Conservation (phyloP, 768 basidiomycete species). For the Tulasnella sp. region DNA sequence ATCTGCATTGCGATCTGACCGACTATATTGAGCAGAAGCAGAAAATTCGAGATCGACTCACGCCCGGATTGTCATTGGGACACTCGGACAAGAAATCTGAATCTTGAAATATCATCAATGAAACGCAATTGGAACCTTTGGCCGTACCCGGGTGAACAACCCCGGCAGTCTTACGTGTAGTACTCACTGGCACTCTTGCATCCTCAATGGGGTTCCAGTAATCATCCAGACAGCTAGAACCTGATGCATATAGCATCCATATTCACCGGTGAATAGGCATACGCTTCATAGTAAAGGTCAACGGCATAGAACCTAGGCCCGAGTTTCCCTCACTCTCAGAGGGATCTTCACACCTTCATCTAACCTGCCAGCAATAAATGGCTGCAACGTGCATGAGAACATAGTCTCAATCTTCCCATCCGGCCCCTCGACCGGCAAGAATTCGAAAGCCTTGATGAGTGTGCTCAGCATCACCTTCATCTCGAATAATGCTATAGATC, state of each 20-base stretch:
- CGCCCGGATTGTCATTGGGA: conserved; percentile 73
- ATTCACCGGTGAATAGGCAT: too few species aligned
- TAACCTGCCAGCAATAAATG: conserved; percentile 13
- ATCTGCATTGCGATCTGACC: too few species aligned
- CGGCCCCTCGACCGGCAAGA: conserved; percentile 26
- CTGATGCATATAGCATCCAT: too few species aligned
- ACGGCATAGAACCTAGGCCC: too few species aligned
- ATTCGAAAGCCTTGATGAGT: conserved; percentile 31
- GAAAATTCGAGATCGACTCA: conserved; percentile 67
- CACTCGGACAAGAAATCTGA: conserved; percentile 60
- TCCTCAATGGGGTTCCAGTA: too few species aligned
- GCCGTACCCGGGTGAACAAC: too few species aligned
- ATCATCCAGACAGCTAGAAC: too few species aligned
- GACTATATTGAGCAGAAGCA: conserved; percentile 55
- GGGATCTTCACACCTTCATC: conserved; percentile 15
- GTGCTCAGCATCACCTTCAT: conserved; percentile 34
- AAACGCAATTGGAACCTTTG: too few species aligned
- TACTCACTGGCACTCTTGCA: too few species aligned
- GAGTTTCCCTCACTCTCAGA: background rate
- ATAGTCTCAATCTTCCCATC: conserved; percentile 19
- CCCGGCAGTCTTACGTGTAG: too few species aligned
- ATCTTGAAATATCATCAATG: too few species aligned
- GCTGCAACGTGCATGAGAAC: conserved; percentile 16
- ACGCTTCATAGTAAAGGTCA: too few species aligned
- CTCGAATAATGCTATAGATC: conserved; percentile 31